Evolutionary conservation across 1,139 yeast species (phyloP).

Genomic region (Saccharomyces hybrid): DNA sequence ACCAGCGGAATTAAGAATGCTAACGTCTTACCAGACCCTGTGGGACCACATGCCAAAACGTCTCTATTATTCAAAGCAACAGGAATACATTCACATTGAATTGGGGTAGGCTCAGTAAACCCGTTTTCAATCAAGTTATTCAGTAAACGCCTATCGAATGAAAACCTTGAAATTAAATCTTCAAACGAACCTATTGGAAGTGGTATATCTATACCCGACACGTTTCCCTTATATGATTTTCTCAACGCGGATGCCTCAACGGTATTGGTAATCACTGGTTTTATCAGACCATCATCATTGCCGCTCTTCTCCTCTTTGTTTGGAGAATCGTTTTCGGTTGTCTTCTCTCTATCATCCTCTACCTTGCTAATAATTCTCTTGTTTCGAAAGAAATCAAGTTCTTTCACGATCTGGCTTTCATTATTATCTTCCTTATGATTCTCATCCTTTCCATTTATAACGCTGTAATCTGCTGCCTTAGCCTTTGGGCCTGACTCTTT

Average conservation of each 20-base stretch:
- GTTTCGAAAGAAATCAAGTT: slow-evolving; percentile 65
- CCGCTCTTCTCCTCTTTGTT: slow-evolving; percentile 16
- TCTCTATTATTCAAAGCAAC: slow-evolving; percentile 58
- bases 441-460: slow-evolving; percentile 10
- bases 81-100: slow-evolving; percentile 84
- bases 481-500: slow-evolving; percentile 34
- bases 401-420: slow-evolving; percentile 45
- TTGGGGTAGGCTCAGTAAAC: slow-evolving; percentile 82
- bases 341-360: slow-evolving; percentile 21
- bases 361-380: slow-evolving; percentile 35
- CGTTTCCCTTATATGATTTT: slow-evolving; percentile 50
- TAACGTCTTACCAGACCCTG: slow-evolving; percentile 88
- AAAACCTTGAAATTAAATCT: slow-evolving; percentile 63
- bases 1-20: slow-evolving; percentile 82
- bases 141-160: slow-evolving; percentile 55
- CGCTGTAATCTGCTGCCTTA: slow-evolving; percentile 25
- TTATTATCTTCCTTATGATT: slow-evolving; percentile 31
- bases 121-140: slow-evolving; percentile 60
- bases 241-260: slow-evolving; percentile 56
- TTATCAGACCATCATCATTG: slow-evolving; percentile 20
- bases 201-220: slow-evolving; percentile 74
- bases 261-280: slow-evolving; percentile 41
- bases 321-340: slow-evolving; percentile 19
- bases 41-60: slow-evolving; percentile 83
- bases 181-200: slow-evolving; percentile 84